Evolutionary conservation across 306 rosid genomes (phyloP).

Genomic region (Lagenaria siceraria): DNA sequence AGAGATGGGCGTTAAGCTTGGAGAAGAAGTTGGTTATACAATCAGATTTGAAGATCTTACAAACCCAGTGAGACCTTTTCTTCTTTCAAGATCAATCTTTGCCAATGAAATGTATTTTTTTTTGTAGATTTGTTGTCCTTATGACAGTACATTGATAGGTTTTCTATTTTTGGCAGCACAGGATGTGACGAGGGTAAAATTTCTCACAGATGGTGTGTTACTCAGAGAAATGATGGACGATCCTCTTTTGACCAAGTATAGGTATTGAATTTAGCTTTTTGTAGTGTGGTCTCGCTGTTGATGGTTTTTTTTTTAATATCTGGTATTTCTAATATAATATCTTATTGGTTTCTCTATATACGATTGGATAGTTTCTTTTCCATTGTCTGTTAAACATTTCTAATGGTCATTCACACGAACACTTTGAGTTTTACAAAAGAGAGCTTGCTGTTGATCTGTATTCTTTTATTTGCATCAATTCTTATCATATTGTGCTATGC

Average conservation of each 20-base stretch:
- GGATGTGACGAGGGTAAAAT: slow-evolving; percentile 68
- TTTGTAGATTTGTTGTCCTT: not conserved
- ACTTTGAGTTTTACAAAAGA: not conserved
- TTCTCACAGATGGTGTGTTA: slow-evolving; percentile 84
- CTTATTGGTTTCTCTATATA: not conserved
- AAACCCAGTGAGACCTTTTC: slow-evolving; percentile 35
- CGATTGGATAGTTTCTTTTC: not conserved
- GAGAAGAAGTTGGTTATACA: slow-evolving; percentile 89
- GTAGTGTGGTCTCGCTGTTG: no score
- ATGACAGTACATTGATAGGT: slow-evolving; percentile 11
- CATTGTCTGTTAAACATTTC: not conserved
- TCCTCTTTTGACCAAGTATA: slow-evolving; percentile 92
- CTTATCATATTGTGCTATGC: not conserved
- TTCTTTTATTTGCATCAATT: not conserved
- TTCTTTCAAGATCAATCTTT: not conserved
- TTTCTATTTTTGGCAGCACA: slow-evolving; percentile 52
- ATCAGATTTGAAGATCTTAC: slow-evolving; percentile 89
- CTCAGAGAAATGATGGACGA: slow-evolving; percentile 97
- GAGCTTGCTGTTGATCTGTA: not conserved
- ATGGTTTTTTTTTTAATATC: not conserved
- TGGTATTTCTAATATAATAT: not conserved
- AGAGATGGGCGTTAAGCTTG: slow-evolving; percentile 88
- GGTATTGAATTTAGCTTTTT: slow-evolving; percentile 24
- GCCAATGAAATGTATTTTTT: not conserved
- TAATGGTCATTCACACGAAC: not conserved